Evolutionary conservation across 129 eudicot genomes (phyloP).

Genomic region (Smallanthus sonchifolius): DNA sequence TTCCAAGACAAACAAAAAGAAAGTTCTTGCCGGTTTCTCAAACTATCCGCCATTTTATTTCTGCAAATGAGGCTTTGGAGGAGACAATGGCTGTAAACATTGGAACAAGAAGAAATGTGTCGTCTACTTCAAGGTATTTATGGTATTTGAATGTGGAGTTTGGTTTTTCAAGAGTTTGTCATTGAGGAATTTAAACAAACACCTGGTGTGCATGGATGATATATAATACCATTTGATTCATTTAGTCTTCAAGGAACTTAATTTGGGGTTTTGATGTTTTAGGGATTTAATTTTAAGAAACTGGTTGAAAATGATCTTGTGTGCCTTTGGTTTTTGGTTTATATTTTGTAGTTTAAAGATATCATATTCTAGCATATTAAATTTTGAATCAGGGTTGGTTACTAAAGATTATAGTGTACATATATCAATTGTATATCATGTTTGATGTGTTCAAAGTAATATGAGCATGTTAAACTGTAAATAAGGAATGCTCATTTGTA

Average conservation of each 20-base stretch:
- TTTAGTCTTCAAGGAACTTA: background rate
- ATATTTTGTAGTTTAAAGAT: background rate
- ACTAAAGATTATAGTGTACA: background rate
- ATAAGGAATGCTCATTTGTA: background rate
- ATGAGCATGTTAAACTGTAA: conserved; percentile 10
- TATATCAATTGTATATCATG: background rate
- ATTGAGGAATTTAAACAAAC: conserved; percentile 8
- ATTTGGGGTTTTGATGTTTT: background rate
- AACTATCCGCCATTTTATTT: conserved; percentile 21
- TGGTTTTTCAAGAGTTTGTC: background rate
- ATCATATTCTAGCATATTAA: background rate
- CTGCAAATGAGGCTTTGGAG: conserved; percentile 4
- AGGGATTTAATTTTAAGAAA: conserved; percentile 2
- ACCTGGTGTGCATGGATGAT: conserved; percentile 19
- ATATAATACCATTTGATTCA: background rate
- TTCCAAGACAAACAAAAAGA: conserved; percentile 10
- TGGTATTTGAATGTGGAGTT: background rate
- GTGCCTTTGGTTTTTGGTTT: background rate
- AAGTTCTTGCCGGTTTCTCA: conserved; percentile 5
- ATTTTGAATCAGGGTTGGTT: background rate
- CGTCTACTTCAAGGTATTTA: conserved; percentile 32
- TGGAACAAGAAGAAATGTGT: conserved; percentile 22
- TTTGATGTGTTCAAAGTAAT: background rate
- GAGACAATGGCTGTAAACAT: conserved; percentile 8
- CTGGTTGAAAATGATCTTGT: conserved; percentile 1